These are phyloP conservation scores for Fusarium coicis DNA, from an alignment of 2,329 filamentous ascomycete genomes.

Conservation along the genomic window DNA sequence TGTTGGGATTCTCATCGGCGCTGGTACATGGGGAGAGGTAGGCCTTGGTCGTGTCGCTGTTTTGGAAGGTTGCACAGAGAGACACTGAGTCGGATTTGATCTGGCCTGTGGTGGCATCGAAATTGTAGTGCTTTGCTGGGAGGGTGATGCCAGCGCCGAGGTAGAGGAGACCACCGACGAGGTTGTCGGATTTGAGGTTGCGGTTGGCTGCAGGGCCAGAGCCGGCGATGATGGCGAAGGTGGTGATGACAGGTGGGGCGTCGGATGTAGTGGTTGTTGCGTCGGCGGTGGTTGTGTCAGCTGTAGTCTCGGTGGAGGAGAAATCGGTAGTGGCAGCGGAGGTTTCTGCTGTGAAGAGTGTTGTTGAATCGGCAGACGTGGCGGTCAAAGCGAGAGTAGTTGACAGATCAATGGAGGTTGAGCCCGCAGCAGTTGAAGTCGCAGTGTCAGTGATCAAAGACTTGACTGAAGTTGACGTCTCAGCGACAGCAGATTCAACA, in stretches of 20 bases:
- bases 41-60: background rate
- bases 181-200: background rate
- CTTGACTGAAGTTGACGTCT: background rate
- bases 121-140: background rate
- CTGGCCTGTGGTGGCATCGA: background rate
- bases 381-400: background rate
- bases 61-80: background rate
- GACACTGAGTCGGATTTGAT: background rate
- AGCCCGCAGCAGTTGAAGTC: background rate
- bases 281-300: background rate
- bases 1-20: background rate
- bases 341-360: background rate
- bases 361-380: background rate
- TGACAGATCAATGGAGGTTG: background rate
- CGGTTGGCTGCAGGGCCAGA: background rate
- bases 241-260: background rate
- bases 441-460: background rate
- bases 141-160: background rate
- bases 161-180: background rate
- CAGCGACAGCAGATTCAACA: background rate
- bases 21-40: background rate
- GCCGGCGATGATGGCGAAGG: background rate
- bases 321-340: background rate
- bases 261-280: background rate
- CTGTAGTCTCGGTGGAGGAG: background rate